A percentile compares a stretch with the other conserved stretches of the same genome.
phyloP scores from a whole-genome alignment of 1,284 basidiomycete species.

The Omphalotus olearius region DNA sequence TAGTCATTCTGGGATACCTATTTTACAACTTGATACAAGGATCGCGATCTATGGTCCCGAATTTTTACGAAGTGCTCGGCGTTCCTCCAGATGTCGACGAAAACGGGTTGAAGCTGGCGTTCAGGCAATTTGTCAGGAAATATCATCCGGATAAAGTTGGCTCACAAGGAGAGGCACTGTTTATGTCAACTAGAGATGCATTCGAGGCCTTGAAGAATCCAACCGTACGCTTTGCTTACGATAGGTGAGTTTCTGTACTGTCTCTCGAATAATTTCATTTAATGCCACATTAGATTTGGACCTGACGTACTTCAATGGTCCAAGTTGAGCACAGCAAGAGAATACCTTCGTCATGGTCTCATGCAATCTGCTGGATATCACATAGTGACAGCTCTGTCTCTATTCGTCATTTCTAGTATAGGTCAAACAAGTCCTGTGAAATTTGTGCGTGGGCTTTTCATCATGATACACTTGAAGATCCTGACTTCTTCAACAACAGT shows the following conservation, averaged over 20 bases:
- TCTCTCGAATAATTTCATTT: neutral
- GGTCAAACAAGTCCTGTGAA: constrained; percentile 57
- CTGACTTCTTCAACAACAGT: constrained; percentile 36
- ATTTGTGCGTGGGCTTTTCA: constrained; percentile 48
- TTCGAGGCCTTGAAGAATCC: constrained; percentile 82
- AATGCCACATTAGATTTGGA: constrained; percentile 53
- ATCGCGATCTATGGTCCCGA: constrained; percentile 51
- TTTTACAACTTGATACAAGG: constrained; percentile 59
- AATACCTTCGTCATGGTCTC: constrained; percentile 72
- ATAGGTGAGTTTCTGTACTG: constrained; percentile 45
- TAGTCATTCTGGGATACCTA: constrained; percentile 68
- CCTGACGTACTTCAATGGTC: constrained; percentile 68
- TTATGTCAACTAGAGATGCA: constrained; percentile 71
- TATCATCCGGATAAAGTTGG: constrained; percentile 82
- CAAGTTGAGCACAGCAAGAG: constrained; percentile 59
- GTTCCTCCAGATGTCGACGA: constrained; percentile 62
- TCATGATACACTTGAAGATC: constrained; percentile 14
- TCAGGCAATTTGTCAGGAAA: constrained; percentile 67
- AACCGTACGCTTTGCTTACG: constrained; percentile 80
- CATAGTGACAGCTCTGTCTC: constrained; percentile 53
- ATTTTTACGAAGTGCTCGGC: constrained; percentile 75
- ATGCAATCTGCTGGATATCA: constrained; percentile 69
- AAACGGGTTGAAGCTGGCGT: constrained; percentile 63
- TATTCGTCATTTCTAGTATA: constrained; percentile 63
- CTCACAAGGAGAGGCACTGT: constrained; percentile 55